phyloP scores from a whole-genome alignment of 805 yeast species.

The Metschnikowia dekortorum region DNA sequence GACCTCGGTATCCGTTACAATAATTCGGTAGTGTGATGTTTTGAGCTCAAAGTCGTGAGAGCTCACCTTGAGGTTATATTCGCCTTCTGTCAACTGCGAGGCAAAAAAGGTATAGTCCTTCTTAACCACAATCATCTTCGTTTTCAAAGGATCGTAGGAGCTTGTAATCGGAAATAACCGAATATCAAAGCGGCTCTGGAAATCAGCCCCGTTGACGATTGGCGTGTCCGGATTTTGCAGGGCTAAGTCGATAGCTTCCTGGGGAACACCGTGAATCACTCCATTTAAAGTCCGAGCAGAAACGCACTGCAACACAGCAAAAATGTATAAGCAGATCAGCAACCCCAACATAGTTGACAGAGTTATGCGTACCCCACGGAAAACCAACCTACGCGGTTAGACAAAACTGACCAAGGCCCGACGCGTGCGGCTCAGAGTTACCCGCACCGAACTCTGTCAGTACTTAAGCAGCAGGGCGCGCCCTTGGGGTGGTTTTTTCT shows the following conservation, averaged over 20 bases:
- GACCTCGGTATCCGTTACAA: slow-evolving; percentile 20
- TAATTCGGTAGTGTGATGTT: slow-evolving; percentile 23
- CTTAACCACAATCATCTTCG: slow-evolving; percentile 16
- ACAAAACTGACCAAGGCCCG: neutral
- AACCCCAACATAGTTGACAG: neutral
- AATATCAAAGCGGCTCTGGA: slow-evolving; percentile 29
- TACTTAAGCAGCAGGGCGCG: slow-evolving; percentile 9
- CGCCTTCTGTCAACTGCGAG: slow-evolving; percentile 24
- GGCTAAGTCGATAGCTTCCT: slow-evolving; percentile 13
- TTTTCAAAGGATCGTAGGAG: neutral
- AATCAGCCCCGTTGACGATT: slow-evolving; percentile 34
- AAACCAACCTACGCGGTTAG: too few relatives aligned
- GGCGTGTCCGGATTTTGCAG: slow-evolving; percentile 5
- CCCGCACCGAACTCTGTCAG: slow-evolving; percentile 19
- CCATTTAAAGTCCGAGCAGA: neutral
- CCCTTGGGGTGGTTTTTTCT: slow-evolving; percentile 16
- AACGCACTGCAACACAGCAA: neutral
- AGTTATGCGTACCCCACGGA: neutral
- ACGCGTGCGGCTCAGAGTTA: slow-evolving; percentile 14
- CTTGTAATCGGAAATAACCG: slow-evolving; percentile 12
- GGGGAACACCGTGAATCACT: slow-evolving; percentile 21
- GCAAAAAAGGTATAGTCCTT: slow-evolving; percentile 24
- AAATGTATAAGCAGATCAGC: neutral
- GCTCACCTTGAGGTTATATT: slow-evolving; percentile 29
- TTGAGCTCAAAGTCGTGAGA: slow-evolving; percentile 34